Conservation (phyloP, 225 moss, liverwort and hornwort species). For the Climacium dendroides region DNA sequence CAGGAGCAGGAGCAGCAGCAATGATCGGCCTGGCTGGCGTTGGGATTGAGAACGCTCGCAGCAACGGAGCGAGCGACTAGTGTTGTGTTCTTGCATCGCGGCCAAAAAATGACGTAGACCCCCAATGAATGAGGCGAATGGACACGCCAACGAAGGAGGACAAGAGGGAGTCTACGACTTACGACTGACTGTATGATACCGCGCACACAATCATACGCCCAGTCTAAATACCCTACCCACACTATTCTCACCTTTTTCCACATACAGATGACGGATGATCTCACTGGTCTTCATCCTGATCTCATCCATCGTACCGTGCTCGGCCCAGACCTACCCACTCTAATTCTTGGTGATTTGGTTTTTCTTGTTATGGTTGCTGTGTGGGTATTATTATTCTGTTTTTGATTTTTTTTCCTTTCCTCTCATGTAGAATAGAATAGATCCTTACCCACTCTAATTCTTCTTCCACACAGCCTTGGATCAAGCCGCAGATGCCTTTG, state of each 20-base stretch:
- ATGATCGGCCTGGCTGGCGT: constrained; percentile 6
- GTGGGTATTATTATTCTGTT: neutral
- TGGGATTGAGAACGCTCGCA: neutral
- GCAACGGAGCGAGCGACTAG: neutral
- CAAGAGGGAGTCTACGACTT: neutral
- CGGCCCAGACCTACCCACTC: neutral
- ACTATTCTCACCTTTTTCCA: neutral
- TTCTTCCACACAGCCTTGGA: neutral
- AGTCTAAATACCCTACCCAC: neutral
- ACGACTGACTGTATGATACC: neutral
- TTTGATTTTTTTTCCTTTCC: too few relatives aligned
- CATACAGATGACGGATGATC: neutral
- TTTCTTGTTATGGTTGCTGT: neutral
- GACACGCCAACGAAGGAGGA: constrained; percentile 1
- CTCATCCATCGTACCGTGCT: neutral
- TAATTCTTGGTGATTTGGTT: neutral
- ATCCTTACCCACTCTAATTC: neutral
- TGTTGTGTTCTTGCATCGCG: neutral
- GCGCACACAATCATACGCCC: neutral
- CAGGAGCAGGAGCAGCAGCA: neutral
- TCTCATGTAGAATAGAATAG: neutral
- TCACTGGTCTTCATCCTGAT: neutral
- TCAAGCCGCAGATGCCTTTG: neutral
- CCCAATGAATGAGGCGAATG: constrained; percentile 16
- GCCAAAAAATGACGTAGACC: neutral